A percentile compares a stretch with the other conserved stretches of the same genome.
Conservation (phyloP, 73 alveolate genomes). For the Breviolum minutum region DNA sequence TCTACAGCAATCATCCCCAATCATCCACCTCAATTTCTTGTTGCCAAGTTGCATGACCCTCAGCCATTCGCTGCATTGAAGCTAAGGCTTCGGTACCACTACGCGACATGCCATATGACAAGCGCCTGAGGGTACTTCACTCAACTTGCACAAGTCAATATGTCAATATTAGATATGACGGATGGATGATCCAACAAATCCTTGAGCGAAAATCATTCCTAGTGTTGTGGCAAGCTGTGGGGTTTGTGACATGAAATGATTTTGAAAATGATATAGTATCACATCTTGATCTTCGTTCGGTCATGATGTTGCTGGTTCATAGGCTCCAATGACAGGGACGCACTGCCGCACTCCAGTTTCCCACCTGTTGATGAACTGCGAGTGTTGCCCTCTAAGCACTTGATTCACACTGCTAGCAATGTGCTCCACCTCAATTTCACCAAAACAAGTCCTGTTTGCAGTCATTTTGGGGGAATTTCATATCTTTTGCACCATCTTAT, state of each 20-base stretch:
- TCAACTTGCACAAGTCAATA: background rate
- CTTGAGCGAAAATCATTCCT: background rate
- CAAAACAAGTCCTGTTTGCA: background rate
- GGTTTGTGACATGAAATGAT: background rate
- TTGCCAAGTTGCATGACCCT: constrained; percentile 43
- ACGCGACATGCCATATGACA: constrained; percentile 89
- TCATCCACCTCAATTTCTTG: background rate
- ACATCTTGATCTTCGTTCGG: background rate
- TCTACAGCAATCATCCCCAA: too few species aligned
- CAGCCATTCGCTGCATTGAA: constrained; percentile 82
- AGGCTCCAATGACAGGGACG: background rate
- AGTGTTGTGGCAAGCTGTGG: background rate
- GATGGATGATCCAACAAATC: background rate
- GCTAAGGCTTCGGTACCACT: constrained; percentile 87
- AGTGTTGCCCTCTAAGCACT: constrained; percentile 61
- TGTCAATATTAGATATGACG: background rate
- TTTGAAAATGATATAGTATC: background rate
- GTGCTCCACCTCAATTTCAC: constrained; percentile 63
- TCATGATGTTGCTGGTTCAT: background rate
- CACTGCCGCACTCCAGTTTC: background rate
- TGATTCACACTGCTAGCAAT: constrained; percentile 90
- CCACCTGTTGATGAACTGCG: constrained; percentile 87
- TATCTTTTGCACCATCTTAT: background rate
- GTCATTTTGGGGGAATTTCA: background rate
- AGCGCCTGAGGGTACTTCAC: constrained; percentile 40